A percentile compares a stretch with the other conserved stretches of the same genome.
Evolutionary conservation across 345 rosid species (phyloP).

Genomic region (Laguncularia racemosa): DNA sequence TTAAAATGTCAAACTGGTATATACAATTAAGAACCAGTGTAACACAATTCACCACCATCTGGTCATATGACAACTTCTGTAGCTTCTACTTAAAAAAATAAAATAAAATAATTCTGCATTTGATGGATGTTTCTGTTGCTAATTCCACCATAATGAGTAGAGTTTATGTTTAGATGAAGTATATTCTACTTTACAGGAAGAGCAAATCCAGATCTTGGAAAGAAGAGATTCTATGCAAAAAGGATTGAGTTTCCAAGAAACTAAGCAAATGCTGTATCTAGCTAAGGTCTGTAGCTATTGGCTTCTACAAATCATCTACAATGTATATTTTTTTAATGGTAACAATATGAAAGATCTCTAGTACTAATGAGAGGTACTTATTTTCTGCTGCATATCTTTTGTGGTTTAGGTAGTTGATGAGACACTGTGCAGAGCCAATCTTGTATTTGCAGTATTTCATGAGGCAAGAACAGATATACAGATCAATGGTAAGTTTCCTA

Average conservation of each 20-base stretch:
- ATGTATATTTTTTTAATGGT: not conserved
- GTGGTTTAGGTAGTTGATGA: slow-evolving; percentile 42
- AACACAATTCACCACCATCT: no score
- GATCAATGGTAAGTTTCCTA: slow-evolving; percentile 28
- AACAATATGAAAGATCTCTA: no score
- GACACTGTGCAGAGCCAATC: slow-evolving; percentile 38
- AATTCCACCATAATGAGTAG: not conserved
- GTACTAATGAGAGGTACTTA: no score
- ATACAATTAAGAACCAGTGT: not conserved
- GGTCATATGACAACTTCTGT: no score
- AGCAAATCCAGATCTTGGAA: slow-evolving; percentile 26
- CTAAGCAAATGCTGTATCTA: slow-evolving; percentile 35
- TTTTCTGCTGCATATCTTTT: no score
- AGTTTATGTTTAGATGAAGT: not conserved
- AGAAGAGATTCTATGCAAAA: slow-evolving; percentile 22
- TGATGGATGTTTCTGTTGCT: no score
- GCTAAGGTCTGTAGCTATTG: slow-evolving; percentile 20
- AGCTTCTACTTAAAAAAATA: no score
- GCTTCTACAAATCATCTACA: not conserved
- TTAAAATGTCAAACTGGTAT: not conserved
- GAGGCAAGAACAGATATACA: slow-evolving; percentile 38
- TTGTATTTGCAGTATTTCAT: slow-evolving; percentile 36
- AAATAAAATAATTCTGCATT: no score
- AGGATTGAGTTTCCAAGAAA: slow-evolving; percentile 25
- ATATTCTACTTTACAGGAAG: slow-evolving; percentile 18